These are phyloP conservation scores for Mycena rosella DNA, from an alignment of 768 basidiomycete species.

Conservation along the genomic window DNA sequence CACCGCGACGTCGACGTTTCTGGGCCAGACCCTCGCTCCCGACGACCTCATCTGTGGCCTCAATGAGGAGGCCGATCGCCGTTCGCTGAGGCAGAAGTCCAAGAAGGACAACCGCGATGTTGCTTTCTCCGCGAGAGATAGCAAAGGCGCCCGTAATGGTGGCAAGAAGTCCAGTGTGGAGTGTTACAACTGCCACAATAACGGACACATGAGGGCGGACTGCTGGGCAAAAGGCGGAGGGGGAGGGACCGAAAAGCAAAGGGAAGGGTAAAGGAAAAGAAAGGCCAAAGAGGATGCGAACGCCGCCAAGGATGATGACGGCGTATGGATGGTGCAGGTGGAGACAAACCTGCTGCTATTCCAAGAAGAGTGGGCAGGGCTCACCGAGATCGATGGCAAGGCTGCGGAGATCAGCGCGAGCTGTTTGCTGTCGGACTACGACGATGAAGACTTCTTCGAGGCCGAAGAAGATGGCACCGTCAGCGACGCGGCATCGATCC, in stretches of 20 bases:
- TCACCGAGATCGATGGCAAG: background rate
- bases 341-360: too few species aligned
- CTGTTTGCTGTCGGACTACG: background rate
- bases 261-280: conserved; percentile 3
- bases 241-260: too few species aligned
- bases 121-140: too few species aligned
- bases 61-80: conserved; percentile 38
- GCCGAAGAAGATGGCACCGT: background rate
- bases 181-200: conserved; percentile 40
- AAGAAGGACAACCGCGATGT: too few species aligned
- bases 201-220: conserved; percentile 39
- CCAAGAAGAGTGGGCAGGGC: too few species aligned
- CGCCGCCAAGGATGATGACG: conserved; percentile 19
- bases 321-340: conserved; percentile 33
- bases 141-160: too few species aligned
- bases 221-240: conserved; percentile 8
- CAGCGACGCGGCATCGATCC: background rate
- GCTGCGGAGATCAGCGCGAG: background rate
- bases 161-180: conserved; percentile 27
- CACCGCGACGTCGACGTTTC: conserved; percentile 33
- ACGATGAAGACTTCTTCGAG: background rate
- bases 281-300: conserved; percentile 12
- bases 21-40: conserved; percentile 25
- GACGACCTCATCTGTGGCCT: conserved; percentile 35
- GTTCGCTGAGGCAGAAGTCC: too few species aligned